Conservation (phyloP, 2,329 filamentous ascomycete species). For the Aspergillus quadrilineatus region DNA sequence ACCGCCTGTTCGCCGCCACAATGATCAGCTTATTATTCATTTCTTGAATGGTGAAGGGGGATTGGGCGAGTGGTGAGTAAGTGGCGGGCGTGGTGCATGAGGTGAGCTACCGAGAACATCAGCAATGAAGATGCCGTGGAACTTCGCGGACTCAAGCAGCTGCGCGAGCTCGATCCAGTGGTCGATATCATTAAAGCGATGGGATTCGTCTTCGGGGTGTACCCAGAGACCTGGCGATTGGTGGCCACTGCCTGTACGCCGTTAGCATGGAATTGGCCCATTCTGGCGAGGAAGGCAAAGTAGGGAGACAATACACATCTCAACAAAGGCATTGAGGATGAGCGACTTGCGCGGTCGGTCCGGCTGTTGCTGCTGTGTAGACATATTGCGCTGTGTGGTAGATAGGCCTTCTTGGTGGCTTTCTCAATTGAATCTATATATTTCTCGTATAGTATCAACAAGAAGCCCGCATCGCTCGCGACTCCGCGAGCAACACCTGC, state of each 20-base stretch:
- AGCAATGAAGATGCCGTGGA: conserved; percentile 67
- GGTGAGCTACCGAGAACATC: conserved; percentile 55
- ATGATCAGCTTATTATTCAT: too few relatives aligned
- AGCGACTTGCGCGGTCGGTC: conserved; percentile 42
- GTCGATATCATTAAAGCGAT: conserved; percentile 59
- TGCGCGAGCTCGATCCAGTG: conserved; percentile 63
- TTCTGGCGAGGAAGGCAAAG: neutral
- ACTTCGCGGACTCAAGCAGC: conserved; percentile 60
- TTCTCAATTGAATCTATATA: neutral
- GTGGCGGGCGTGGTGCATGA: neutral
- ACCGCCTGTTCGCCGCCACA: conserved; percentile 42
- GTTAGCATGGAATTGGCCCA: neutral
- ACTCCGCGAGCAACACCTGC: too few relatives aligned
- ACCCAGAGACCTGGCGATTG: conserved; percentile 61
- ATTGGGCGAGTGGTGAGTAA: conserved; percentile 10
- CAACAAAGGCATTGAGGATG: conserved; percentile 54
- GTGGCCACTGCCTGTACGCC: conserved; percentile 46
- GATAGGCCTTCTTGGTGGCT: neutral
- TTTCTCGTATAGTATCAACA: too few relatives aligned
- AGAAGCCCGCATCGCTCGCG: too few relatives aligned
- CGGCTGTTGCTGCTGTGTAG: neutral
- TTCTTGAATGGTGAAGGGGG: too few relatives aligned
- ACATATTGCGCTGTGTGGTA: neutral
- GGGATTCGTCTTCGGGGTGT: conserved; percentile 64
- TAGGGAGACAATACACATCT: conserved; percentile 41